Base-by-base conservation (phyloP, 2,329 filamentous ascomycete genomes). In the Penicillium freii region DNA sequence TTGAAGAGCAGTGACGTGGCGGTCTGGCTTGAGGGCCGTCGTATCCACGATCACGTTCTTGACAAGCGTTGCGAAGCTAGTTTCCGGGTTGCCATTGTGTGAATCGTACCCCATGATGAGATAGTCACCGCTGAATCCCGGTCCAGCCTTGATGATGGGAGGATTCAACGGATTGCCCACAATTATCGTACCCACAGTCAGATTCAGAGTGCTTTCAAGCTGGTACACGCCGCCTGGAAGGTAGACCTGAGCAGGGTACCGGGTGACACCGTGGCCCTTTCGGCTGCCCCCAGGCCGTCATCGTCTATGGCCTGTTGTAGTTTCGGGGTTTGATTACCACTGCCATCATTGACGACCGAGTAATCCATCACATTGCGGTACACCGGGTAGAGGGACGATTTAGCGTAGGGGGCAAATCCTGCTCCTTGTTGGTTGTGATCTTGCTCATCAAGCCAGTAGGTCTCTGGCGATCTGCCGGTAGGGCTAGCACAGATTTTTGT, bases 11-110 rank as follows among this genome's bases (percentile, higher is more conserved):
- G 66, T 69, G 17, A 74, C 56, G 6, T 49, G 57, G 3, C 51
- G 63, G 25, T 54, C 56, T 0, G 58, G 25, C 0, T 56, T 8
- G 1, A 74, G 57, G 2, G 62, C 58, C 4, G 68, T 70, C 1
- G 69, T 71, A 44, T 73, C 71, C 6, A 74, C 40, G 34, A 73
- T 62, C 0, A 74, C 47, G 33, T 74, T 73, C 58, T 73, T 71
- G 25, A 74, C 29, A 8, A 66, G 56, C 2, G 65, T 71, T 58
- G 69, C 70, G 54, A 74, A 74, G 38, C 67, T 71, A 5, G 66
- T 69, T 47, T 71, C 67, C 0, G 66, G 62, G 4, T 64, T 57
- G 2, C 66, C 65, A 9, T 60, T 62, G 2, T 64, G 38, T 23
- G 61, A 54, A 31, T 69, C 66, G 38, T 66, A 69, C 1, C 66